These are phyloP conservation scores for Phascolomyces articulosus DNA, from an alignment of 371 early-diverging fungal species.

Conservation along the genomic window DNA sequence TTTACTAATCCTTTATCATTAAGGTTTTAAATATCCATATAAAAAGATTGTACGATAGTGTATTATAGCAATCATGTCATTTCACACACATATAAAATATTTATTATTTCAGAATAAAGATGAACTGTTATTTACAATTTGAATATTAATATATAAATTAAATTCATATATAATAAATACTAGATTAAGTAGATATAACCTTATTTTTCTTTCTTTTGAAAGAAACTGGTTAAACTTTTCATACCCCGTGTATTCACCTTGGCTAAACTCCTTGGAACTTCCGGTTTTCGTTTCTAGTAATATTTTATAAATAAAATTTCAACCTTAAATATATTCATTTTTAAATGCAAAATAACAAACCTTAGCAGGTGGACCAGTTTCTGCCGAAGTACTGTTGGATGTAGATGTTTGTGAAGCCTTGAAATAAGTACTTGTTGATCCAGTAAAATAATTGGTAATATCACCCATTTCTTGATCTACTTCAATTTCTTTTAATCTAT, in stretches of 20 bases:
- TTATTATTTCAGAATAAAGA: too few relatives aligned
- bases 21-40: too few relatives aligned
- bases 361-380: not conserved
- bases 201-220: constrained; percentile 4
- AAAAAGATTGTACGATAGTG: too few relatives aligned
- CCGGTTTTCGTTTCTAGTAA: constrained; percentile 6
- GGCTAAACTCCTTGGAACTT: constrained; percentile 6
- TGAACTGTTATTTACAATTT: too few relatives aligned
- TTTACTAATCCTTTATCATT: too few relatives aligned
- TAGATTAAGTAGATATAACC: too few relatives aligned
- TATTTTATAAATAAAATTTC: not conserved
- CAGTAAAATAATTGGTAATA: constrained; percentile 4
- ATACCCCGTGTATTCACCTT: constrained; percentile 12
- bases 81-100: too few relatives aligned
- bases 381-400: not conserved
- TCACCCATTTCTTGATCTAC: constrained; percentile 5
- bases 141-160: too few relatives aligned
- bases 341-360: not conserved
- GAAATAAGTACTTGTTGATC: constrained; percentile 3
- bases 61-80: too few relatives aligned
- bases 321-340: not conserved
- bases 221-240: constrained; percentile 6
- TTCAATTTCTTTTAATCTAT: constrained; percentile 4
- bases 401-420: not conserved
- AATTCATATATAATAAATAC: too few relatives aligned